Conservation (phyloP, 495 filamentous ascomycete species). For the Penicillium manginii region DNA sequence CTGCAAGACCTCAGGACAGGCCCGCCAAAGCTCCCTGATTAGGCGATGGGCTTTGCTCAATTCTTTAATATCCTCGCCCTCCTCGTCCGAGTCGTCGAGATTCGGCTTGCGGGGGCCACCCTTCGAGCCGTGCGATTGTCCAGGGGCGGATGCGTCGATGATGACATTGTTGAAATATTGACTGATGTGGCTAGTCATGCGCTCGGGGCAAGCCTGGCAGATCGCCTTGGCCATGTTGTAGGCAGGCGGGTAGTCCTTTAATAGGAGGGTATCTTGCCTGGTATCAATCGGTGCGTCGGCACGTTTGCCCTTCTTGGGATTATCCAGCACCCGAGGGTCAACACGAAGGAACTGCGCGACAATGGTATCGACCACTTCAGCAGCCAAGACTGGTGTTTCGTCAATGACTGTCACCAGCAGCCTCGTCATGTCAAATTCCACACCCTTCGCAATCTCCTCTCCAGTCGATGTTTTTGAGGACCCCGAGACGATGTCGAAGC, state of each 20-base stretch:
- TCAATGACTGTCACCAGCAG: constrained; percentile 85
- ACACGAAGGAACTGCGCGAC: constrained; percentile 93
- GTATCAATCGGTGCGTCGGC: constrained; percentile 61
- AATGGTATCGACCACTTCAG: constrained; percentile 88
- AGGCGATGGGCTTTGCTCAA: constrained; percentile 86
- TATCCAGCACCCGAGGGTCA: constrained; percentile 61
- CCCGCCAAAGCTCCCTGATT: constrained; percentile 91
- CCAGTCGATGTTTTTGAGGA: constrained; percentile 72
- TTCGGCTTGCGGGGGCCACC: constrained; percentile 48
- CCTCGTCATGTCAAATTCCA: constrained; percentile 88
- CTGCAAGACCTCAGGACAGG: constrained; percentile 82
- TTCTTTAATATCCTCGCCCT: constrained; percentile 84
- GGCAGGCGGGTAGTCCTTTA: constrained; percentile 85
- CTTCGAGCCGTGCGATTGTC: constrained; percentile 47
- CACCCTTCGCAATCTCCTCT: constrained; percentile 83
- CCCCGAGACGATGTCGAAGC: constrained; percentile 91
- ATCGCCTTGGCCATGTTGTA: constrained; percentile 96
- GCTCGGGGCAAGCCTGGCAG: constrained; percentile 86
- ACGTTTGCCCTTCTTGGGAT: constrained; percentile 60
- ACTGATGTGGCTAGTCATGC: constrained; percentile 90
- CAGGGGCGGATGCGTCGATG: constrained; percentile 72
- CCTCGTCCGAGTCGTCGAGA: constrained; percentile 75
- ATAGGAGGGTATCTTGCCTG: constrained; percentile 75
- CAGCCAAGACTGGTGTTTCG: constrained; percentile 77
- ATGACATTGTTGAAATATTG: constrained; percentile 98